Evolutionary conservation across 164 flowering plant genomes (phyloP).

Genomic region (Chloranthus sessilifolius): DNA sequence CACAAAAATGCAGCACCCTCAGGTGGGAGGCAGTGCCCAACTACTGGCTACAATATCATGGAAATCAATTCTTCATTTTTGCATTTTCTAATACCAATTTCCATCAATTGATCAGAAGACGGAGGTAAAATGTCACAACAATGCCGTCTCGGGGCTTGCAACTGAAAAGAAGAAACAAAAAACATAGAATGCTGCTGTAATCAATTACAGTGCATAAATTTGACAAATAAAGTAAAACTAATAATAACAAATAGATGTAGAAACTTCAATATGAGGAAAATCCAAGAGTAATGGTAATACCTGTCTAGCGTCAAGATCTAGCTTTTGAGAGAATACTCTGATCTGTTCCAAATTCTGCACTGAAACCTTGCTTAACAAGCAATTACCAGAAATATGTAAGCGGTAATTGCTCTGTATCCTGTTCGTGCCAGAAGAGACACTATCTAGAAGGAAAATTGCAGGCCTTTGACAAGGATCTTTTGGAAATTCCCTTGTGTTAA

Average conservation of each 20-base stretch:
- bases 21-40: too few relatives aligned
- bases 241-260: not conserved
- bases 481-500: constrained; percentile 50
- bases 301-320: constrained; percentile 41
- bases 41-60: too few relatives aligned
- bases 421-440: constrained; percentile 25
- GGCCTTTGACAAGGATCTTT: constrained; percentile 60
- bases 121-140: constrained; percentile 54
- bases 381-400: constrained; percentile 26
- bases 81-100: constrained; percentile 49
- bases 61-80: constrained; percentile 49
- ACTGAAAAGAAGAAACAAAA: constrained; percentile 19
- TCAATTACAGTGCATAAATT: not conserved
- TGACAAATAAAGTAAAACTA: constrained; percentile 1
- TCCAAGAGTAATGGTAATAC: constrained; percentile 20
- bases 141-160: constrained; percentile 65
- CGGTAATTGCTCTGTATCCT: constrained; percentile 38
- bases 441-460: constrained; percentile 39
- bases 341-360: constrained; percentile 31
- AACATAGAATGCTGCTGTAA: not conserved
- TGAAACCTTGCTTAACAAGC: constrained; percentile 17
- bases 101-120: constrained; percentile 30
- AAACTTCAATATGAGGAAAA: constrained; percentile 3
- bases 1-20: too few relatives aligned
- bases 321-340: constrained; percentile 41